phyloP scores from a whole-genome alignment of 2,329 filamentous ascomycete genomes.

The Dothideomycetes sp. region DNA sequence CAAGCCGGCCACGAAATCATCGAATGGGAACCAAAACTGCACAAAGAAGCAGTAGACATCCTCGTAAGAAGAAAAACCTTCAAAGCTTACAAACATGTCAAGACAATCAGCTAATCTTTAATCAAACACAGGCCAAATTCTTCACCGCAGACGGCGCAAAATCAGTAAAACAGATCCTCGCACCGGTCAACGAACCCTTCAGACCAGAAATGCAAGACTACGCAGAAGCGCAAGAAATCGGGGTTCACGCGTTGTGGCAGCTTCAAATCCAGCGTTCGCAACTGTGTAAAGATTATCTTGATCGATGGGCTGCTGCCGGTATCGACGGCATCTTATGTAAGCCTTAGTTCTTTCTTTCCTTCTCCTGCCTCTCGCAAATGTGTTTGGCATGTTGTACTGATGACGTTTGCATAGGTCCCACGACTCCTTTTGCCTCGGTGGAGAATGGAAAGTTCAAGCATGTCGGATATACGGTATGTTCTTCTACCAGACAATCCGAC shows the following conservation, averaged over 20 bases:
- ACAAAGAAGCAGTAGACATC: conserved; percentile 42
- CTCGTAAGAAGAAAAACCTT: too few species aligned
- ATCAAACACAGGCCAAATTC: conserved; percentile 30
- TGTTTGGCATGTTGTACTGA: too few species aligned
- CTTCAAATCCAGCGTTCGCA: conserved; percentile 39
- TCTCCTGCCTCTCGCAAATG: too few species aligned
- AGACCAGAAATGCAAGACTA: conserved; percentile 43
- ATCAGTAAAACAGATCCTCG: conserved; percentile 33
- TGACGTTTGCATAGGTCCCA: conserved; percentile 31
- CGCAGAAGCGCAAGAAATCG: conserved; percentile 34
- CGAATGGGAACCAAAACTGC: conserved; percentile 47
- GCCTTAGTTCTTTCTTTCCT: too few species aligned
- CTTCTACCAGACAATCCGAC: conserved; percentile 11
- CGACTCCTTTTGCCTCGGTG: conserved; percentile 36
- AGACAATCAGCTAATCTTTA: too few species aligned
- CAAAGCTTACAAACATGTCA: too few species aligned
- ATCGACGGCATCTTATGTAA: conserved; percentile 37
- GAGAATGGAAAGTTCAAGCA: conserved; percentile 36
- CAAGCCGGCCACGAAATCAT: conserved; percentile 46
- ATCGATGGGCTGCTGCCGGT: conserved; percentile 35
- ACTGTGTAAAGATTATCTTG: conserved; percentile 32
- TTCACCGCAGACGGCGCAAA: conserved; percentile 46
- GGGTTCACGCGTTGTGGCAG: conserved; percentile 39
- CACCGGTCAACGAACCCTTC: conserved; percentile 35
- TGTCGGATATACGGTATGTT: conserved; percentile 33